These are phyloP conservation scores for Pyrenula aspistea DNA, from an alignment of 495 filamentous ascomycete genomes.

Conservation along the genomic window DNA sequence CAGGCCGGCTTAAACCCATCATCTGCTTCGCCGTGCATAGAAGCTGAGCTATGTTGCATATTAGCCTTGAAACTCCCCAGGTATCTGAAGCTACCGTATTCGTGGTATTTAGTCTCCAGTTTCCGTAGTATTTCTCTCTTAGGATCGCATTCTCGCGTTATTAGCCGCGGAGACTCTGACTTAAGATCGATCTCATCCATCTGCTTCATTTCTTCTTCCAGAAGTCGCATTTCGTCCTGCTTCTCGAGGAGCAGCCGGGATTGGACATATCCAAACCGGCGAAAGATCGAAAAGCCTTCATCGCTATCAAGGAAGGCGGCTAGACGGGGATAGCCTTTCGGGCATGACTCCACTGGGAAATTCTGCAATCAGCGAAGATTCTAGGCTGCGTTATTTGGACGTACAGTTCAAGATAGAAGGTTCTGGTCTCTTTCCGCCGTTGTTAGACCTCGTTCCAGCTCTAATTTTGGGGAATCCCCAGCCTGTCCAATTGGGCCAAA, in stretches of 20 bases:
- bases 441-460: not conserved
- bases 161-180: slow-evolving; percentile 1
- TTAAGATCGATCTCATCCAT: slow-evolving; percentile 7
- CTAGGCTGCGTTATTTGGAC: not conserved
- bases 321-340: slow-evolving; percentile 12
- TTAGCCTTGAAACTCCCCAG: not conserved
- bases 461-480: not conserved
- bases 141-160: not conserved
- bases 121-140: not conserved
- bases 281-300: slow-evolving; percentile 17
- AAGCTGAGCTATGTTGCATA: slow-evolving; percentile 6
- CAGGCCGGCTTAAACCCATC: slow-evolving; percentile 7
- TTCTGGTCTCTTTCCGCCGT: not conserved
- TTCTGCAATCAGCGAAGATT: not conserved
- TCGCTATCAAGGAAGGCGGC: slow-evolving; percentile 19
- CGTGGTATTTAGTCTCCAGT: not conserved
- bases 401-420: not conserved
- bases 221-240: slow-evolving; percentile 13
- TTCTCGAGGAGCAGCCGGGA: slow-evolving; percentile 14
- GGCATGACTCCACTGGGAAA: not conserved
- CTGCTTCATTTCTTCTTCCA: slow-evolving; percentile 11
- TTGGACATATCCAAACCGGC: slow-evolving; percentile 18
- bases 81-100: not conserved
- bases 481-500: not conserved
- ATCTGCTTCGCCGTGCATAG: slow-evolving; percentile 12